Percentiles rank a stretch among this genome's conserved stretches.
phyloP scores from a whole-genome alignment of 23 red algal genomes.

The Rhodosorus marinus region DNA sequence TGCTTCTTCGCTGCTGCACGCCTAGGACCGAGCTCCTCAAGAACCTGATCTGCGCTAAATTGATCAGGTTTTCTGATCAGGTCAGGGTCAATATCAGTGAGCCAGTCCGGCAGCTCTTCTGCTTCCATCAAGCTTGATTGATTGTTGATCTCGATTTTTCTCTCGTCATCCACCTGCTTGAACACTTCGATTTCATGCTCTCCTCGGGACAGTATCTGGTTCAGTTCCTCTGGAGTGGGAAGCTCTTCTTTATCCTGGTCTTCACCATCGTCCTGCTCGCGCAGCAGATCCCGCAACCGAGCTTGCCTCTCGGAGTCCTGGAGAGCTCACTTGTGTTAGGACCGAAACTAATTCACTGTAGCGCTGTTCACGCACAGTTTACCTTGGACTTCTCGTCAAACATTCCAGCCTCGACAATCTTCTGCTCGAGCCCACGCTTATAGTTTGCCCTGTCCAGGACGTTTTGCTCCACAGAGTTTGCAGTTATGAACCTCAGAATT shows the following conservation, averaged over 20 bases:
- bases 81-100: constrained; percentile 11
- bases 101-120: constrained; percentile 70
- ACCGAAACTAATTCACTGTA: too few species aligned
- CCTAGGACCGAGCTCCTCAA: not conserved
- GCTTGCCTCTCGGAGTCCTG: constrained; percentile 79
- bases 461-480: constrained; percentile 77
- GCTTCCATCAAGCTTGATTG: constrained; percentile 14
- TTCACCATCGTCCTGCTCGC: constrained; percentile 30
- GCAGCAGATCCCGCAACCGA: constrained; percentile 62
- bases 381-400: constrained; percentile 83
- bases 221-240: constrained; percentile 74
- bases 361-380: too few species aligned
- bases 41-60: not conserved
- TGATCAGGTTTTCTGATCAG: not conserved
- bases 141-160: constrained; percentile 13
- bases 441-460: constrained; percentile 75
- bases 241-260: constrained; percentile 57
- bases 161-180: constrained; percentile 62
- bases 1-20: not conserved
- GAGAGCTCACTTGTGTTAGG: too few species aligned
- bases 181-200: constrained; percentile 75
- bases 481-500: constrained; percentile 68
- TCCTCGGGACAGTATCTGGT: constrained; percentile 70
- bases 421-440: constrained; percentile 90
- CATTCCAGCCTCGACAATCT: constrained; percentile 99